Conservation (phyloP, 2,329 filamentous ascomycete genomes). For the Neonectria coccinea region DNA sequence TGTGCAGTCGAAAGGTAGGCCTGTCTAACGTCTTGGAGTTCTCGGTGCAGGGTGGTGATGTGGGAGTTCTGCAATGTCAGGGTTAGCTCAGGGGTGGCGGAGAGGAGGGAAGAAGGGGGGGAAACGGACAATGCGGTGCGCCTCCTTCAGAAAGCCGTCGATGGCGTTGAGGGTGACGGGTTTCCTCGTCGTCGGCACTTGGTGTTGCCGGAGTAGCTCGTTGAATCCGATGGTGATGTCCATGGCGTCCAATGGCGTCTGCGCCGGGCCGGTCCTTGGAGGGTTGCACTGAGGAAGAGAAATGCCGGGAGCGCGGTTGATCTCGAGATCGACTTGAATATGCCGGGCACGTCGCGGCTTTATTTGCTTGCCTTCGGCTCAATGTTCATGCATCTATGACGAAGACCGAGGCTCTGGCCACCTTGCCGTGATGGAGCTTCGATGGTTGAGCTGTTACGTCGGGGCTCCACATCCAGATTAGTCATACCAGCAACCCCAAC, state of each 20-base stretch:
- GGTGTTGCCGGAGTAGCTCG: slow-evolving; percentile 71
- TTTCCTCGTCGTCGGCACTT: slow-evolving; percentile 59
- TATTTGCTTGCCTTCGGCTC: slow-evolving; percentile 28
- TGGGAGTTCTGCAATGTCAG: slow-evolving; percentile 76
- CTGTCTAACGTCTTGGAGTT: slow-evolving; percentile 86
- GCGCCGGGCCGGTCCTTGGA: slow-evolving; percentile 26
- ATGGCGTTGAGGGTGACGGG: slow-evolving; percentile 65
- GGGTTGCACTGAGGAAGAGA: slow-evolving; percentile 16
- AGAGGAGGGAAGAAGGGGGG: slow-evolving; percentile 30
- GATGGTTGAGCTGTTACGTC: slow-evolving; percentile 35
- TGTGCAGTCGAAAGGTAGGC: slow-evolving; percentile 88
- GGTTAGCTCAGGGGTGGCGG: slow-evolving; percentile 32
- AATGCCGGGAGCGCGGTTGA: slow-evolving; percentile 1
- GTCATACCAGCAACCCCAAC: slow-evolving; percentile 35
- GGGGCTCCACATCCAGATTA: slow-evolving; percentile 36
- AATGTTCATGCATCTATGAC: slow-evolving; percentile 27
- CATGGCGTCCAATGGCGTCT: slow-evolving; percentile 52
- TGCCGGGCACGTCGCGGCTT: slow-evolving; percentile 15
- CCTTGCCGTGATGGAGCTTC: slow-evolving; percentile 41
- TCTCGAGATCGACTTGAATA: neutral
- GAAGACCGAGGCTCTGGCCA: slow-evolving; percentile 40
- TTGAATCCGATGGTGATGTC: slow-evolving; percentile 79
- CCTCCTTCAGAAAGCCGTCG: slow-evolving; percentile 92
- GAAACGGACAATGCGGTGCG: slow-evolving; percentile 84
- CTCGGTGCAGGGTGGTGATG: slow-evolving; percentile 81